Evolutionary conservation across 2,329 filamentous ascomycete species (phyloP), one percentile per base, ranked within the genome.

Genomic region (Fusarium sp.): DNA sequence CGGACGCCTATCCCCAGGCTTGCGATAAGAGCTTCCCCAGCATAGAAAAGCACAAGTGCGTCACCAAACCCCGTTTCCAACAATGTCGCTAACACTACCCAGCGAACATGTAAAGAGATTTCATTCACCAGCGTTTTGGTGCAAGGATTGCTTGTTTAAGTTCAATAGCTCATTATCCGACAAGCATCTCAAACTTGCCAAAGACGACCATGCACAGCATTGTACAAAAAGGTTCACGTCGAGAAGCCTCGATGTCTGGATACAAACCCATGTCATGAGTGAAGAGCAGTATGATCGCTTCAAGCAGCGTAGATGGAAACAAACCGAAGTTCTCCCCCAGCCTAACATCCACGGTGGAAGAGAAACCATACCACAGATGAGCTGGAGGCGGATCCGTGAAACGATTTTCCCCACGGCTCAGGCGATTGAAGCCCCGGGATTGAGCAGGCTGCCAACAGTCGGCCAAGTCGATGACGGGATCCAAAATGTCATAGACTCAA

Each of bases 301-400:
- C 9, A 63, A 41, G n/a, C 37, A 4, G 3, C 32, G 35, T 0
- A 4, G 11, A 2, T 64, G 61, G 61, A 64, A 39, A 4, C 20
- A 64, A 7, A 64, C 61, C 17, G 4, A 5, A 15, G 51, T 49
- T 17, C n/a, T 22, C 6, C 8, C 20, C 8, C 10, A 17, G 3
- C 15, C 30, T 2, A 25, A 43, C 8, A 14, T 17, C 37, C 14
- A 14, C 1, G 43, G 37, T 0, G n/a, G 13, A 2, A 48, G 23
- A 19, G 57, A 62, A 37, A 6, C 23, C 1, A 7, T 50, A 2
- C 17, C 61, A 1, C 7, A 46, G 6, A 48, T 8, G 9, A 64
- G 61, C 45, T 64, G 61, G 61, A 46, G 61, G 25, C 52, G 20
- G n/a, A 64, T 64, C 13, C 59, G 33, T 3, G 44, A 58, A 9